These are phyloP conservation scores for Emydomyces testavorans DNA, from an alignment of 2,329 filamentous ascomycete species.

Conservation along the genomic window DNA sequence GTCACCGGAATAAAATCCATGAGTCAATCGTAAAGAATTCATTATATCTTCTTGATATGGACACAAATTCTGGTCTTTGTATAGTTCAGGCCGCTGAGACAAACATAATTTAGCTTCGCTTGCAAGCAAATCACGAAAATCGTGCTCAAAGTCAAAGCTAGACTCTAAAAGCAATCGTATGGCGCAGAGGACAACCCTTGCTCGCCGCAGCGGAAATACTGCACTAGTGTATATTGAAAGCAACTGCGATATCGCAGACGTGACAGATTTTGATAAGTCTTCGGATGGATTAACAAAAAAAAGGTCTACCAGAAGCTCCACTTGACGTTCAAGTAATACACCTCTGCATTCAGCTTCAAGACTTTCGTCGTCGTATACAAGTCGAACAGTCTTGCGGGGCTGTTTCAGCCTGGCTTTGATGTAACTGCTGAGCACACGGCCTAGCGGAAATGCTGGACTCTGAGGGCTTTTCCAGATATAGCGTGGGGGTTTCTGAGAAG, in stretches of 20 bases:
- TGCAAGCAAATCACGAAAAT: constrained; percentile 21
- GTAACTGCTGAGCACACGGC: constrained; percentile 28
- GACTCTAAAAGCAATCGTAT: constrained; percentile 29
- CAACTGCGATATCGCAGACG: constrained; percentile 23
- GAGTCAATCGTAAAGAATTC: constrained; percentile 27
- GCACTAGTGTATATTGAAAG: constrained; percentile 27
- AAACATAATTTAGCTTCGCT: constrained; percentile 21
- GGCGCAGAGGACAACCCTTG: constrained; percentile 27
- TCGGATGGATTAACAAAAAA: constrained; percentile 22
- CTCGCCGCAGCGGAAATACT: constrained; percentile 28
- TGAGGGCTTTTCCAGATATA: constrained; percentile 27
- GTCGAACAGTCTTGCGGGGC: constrained; percentile 7
- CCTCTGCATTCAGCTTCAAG: constrained; percentile 22
- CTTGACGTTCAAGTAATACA: constrained; percentile 30
- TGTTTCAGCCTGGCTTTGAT: constrained; percentile 26
- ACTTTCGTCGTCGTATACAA: constrained; percentile 26
- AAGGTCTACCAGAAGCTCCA: constrained; percentile 26
- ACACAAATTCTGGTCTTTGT: constrained; percentile 23
- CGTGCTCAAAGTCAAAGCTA: constrained; percentile 21
- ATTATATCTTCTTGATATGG: constrained; percentile 23
- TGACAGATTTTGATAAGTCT: constrained; percentile 23
- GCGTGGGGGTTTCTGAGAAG: constrained; percentile 21
- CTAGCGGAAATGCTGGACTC: constrained; percentile 28
- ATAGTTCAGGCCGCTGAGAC: constrained; percentile 12
- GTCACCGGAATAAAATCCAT: constrained; percentile 28